A percentile compares a stretch with the other conserved stretches of the same genome.
phyloP scores from a whole-genome alignment of 495 filamentous ascomycete genomes.

The Cenococcum geophilum region DNA sequence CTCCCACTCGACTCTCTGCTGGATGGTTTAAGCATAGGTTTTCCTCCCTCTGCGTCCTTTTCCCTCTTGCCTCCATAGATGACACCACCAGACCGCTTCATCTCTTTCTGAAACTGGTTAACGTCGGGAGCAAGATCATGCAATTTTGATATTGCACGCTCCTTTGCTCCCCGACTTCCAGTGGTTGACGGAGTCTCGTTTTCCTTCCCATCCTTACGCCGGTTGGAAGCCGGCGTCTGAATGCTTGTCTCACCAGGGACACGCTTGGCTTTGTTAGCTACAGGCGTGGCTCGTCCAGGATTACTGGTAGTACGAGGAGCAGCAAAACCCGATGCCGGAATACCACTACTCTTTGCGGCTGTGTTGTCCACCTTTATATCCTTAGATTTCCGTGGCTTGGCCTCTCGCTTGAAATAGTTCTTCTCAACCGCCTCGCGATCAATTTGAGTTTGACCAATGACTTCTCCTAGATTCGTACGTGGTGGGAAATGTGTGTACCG shows the following conservation, averaged over 20 bases:
- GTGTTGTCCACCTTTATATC: conserved; percentile 4
- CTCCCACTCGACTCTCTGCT: conserved; percentile 27
- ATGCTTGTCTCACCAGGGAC: conserved; percentile 10
- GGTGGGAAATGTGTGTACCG: conserved; percentile 78
- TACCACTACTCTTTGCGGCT: not conserved
- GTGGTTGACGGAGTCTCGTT: conserved; percentile 77
- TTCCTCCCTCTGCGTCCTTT: conserved; percentile 37
- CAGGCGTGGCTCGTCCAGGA: conserved; percentile 19
- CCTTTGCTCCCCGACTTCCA: conserved; percentile 80
- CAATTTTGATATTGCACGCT: conserved; percentile 66
- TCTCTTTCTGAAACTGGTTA: conserved; percentile 87
- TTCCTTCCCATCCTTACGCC: conserved; percentile 60
- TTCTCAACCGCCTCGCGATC: conserved; percentile 51
- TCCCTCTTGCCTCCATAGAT: conserved; percentile 65
- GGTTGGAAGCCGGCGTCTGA: conserved; percentile 46
- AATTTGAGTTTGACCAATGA: conserved; percentile 78
- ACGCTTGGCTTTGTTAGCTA: conserved; percentile 14
- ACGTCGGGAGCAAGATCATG: conserved; percentile 77
- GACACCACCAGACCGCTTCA: conserved; percentile 75
- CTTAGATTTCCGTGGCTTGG: conserved; percentile 24
- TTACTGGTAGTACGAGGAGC: conserved; percentile 7
- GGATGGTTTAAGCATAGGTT: conserved; percentile 23
- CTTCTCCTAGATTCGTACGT: conserved; percentile 84
- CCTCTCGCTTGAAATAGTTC: conserved; percentile 41
- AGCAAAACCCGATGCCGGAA: conserved; percentile 7